Conservation (phyloP, 495 filamentous ascomycete genomes). For the Parathielavia hyrcaniae region DNA sequence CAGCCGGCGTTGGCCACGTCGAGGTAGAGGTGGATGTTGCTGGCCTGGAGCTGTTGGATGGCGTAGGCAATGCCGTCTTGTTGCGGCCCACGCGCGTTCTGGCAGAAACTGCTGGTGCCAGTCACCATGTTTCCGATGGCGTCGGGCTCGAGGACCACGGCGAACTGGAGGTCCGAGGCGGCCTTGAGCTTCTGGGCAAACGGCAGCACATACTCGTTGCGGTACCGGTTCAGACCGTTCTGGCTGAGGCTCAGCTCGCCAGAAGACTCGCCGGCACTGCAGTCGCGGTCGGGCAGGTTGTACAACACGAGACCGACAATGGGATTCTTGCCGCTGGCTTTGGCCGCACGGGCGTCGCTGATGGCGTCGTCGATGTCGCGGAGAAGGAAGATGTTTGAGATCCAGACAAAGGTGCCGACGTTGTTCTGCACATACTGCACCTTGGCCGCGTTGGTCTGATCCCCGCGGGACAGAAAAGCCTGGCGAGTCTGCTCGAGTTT, state of each 20-base stretch:
- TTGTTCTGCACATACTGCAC: constrained; percentile 15
- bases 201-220: constrained; percentile 54
- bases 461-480: constrained; percentile 38
- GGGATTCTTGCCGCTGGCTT: constrained; percentile 34
- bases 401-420: constrained; percentile 53
- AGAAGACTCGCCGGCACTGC: constrained; percentile 52
- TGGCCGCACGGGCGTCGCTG: no score
- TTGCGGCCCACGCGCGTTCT: constrained; percentile 46
- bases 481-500: no score
- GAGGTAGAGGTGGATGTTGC: constrained; percentile 58
- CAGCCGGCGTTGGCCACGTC: constrained; percentile 61
- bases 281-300: constrained; percentile 61
- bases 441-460: constrained; percentile 35
- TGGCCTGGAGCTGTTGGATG: constrained; percentile 47
- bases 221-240: no score
- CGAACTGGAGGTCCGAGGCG: constrained; percentile 30
- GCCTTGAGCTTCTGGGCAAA: constrained; percentile 27
- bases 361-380: constrained; percentile 44
- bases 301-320: constrained; percentile 54
- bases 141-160: constrained; percentile 51
- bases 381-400: constrained; percentile 31
- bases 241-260: constrained; percentile 54
- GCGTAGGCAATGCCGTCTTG: constrained; percentile 53
- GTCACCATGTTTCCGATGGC: constrained; percentile 59
- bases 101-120: constrained; percentile 51